A percentile compares a stretch with the other conserved stretches of the same genome.
phyloP scores from a whole-genome alignment of 192 early-diverging fungal species.

The Coemansia sp. region DNA sequence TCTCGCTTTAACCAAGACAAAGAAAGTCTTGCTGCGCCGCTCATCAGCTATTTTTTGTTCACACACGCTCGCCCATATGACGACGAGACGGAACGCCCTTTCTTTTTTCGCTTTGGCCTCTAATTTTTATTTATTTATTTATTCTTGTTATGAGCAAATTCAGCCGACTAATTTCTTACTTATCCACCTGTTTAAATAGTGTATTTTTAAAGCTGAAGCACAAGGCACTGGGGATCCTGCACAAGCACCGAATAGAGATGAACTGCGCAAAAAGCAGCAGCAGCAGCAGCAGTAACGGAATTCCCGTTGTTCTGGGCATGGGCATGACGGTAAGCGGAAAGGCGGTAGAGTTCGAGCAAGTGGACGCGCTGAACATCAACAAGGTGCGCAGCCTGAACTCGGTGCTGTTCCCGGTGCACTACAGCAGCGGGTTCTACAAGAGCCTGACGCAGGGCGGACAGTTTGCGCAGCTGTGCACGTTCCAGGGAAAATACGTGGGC shows the following conservation, averaged over 20 bases:
- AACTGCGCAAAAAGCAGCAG: background rate
- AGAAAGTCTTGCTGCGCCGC: no score
- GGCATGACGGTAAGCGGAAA: background rate
- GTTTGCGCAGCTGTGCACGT: constrained; percentile 71
- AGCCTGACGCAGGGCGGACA: constrained; percentile 66
- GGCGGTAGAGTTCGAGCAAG: constrained; percentile 2
- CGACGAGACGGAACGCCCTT: no score
- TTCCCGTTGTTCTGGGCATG: background rate
- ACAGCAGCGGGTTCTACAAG: constrained; percentile 77
- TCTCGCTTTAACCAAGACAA: no score
- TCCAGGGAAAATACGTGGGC: constrained; percentile 71
- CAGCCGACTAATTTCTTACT: background rate
- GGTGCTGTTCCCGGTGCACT: constrained; percentile 84
- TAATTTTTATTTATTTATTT: background rate
- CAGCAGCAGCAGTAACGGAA: background rate
- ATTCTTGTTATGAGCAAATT: background rate
- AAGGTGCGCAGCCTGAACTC: constrained; percentile 72
- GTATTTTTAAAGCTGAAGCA: background rate
- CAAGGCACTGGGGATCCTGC: background rate
- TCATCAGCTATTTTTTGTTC: no score
- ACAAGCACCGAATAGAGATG: background rate
- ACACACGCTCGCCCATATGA: no score
- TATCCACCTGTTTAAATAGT: background rate
- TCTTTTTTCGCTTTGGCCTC: background rate
- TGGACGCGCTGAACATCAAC: constrained; percentile 58